phyloP scores from a whole-genome alignment of 148 eudicot species.

The Cornus controversa region DNA sequence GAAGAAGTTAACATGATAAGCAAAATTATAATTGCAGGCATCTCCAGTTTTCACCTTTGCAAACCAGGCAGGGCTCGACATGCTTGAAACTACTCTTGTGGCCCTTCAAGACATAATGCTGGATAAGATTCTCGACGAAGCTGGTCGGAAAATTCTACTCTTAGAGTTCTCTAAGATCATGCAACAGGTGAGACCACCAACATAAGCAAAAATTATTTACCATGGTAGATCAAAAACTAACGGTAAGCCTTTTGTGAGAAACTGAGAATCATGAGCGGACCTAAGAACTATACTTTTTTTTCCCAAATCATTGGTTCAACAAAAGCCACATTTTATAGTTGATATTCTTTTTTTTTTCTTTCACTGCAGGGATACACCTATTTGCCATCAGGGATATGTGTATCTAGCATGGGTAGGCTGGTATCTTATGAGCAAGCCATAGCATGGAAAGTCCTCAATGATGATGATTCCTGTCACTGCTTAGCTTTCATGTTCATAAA shows the following conservation, averaged over 20 bases:
- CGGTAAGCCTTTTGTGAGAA: too few relatives aligned
- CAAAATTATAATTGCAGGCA: conserved; percentile 30
- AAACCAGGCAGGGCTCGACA: conserved; percentile 68
- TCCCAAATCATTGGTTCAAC: not conserved
- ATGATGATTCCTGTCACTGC: conserved; percentile 51
- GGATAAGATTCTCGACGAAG: conserved; percentile 57
- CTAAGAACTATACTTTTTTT: too few relatives aligned
- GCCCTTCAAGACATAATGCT: conserved; percentile 64
- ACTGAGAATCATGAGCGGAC: too few relatives aligned
- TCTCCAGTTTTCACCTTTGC: conserved; percentile 61
- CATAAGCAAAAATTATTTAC: not conserved
- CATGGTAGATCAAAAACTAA: too few relatives aligned
- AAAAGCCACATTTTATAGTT: not conserved
- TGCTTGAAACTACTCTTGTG: conserved; percentile 66
- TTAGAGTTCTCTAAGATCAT: conserved; percentile 54
- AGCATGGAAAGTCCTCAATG: conserved; percentile 59
- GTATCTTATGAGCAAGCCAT: conserved; percentile 56
- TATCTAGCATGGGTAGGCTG: conserved; percentile 59
- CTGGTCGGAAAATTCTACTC: conserved; percentile 49
- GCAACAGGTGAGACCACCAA: conserved; percentile 42
- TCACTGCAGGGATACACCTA: conserved; percentile 48
- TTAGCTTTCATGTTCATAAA: conserved; percentile 56
- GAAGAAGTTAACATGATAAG: not conserved
- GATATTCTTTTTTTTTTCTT: not conserved
- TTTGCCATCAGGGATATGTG: conserved; percentile 51